These are phyloP conservation scores for Penicillium alfredii DNA, from an alignment of 495 filamentous ascomycete genomes.

Conservation along the genomic window DNA sequence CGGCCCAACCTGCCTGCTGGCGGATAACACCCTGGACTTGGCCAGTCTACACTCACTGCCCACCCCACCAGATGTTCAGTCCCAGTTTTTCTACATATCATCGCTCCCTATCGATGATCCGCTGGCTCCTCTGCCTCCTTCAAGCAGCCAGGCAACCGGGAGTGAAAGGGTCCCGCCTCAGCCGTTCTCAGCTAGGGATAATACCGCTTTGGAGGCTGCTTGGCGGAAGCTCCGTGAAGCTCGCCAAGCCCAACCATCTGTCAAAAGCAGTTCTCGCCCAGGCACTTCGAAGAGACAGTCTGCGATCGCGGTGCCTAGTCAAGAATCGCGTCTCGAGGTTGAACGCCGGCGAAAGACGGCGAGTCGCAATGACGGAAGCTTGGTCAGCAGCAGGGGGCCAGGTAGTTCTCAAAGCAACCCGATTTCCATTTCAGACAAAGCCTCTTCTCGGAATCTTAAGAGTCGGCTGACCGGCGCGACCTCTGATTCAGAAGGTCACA, in stretches of 20 bases:
- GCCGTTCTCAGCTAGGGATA: slow-evolving; percentile 75
- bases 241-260: slow-evolving; percentile 25
- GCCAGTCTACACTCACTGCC: slow-evolving; percentile 26
- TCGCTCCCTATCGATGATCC: slow-evolving; percentile 77
- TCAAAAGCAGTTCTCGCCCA: slow-evolving; percentile 25
- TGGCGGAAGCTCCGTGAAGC: slow-evolving; percentile 55
- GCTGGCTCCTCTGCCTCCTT: slow-evolving; percentile 58
- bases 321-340: slow-evolving; percentile 29
- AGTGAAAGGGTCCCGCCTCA: slow-evolving; percentile 53
- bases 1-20: slow-evolving; percentile 46
- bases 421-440: slow-evolving; percentile 14
- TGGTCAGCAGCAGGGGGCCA: slow-evolving; percentile 24
- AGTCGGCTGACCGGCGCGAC: slow-evolving; percentile 5
- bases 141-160: slow-evolving; percentile 42
- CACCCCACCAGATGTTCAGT: slow-evolving; percentile 45
- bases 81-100: slow-evolving; percentile 80
- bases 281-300: slow-evolving; percentile 33
- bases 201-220: slow-evolving; percentile 63
- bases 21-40: slow-evolving; percentile 32
- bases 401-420: slow-evolving; percentile 15
- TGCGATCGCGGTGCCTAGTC: slow-evolving; percentile 40
- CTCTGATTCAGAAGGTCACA: slow-evolving; percentile 7
- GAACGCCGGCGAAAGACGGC: slow-evolving; percentile 25
- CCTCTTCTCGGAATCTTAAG: slow-evolving; percentile 8
- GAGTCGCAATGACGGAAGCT: slow-evolving; percentile 19